Evolutionary conservation across 2,329 filamentous ascomycete species (phyloP).

Genomic region (Ceratocystis albifundus): DNA sequence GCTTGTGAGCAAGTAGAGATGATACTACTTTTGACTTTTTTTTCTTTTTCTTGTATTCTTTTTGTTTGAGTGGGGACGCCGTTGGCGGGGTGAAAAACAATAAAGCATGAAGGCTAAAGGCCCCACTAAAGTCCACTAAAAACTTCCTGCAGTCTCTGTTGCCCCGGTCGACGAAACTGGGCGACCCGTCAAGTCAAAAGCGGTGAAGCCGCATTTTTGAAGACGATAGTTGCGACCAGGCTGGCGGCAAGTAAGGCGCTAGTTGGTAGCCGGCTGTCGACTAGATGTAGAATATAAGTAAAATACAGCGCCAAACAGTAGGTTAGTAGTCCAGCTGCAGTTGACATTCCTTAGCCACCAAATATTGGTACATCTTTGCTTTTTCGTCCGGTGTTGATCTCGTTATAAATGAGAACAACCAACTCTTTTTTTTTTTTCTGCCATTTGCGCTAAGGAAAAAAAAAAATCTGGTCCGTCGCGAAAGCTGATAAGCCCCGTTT

Average conservation of each 20-base stretch:
- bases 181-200: neutral
- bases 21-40: neutral
- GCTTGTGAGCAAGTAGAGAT: neutral
- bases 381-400: too few relatives aligned
- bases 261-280: neutral
- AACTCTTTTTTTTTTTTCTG: constrained; percentile 12
- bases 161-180: constrained; percentile 12
- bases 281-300: neutral
- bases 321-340: neutral
- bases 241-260: neutral
- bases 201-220: constrained; percentile 8
- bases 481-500: constrained; percentile 13
- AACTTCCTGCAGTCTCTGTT: neutral
- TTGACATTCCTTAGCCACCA: too few relatives aligned
- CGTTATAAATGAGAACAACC: too few relatives aligned
- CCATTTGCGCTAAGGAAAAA: constrained; percentile 1
- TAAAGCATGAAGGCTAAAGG: neutral
- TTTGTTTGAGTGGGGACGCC: neutral
- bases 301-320: neutral
- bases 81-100: neutral
- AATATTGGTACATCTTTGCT: too few relatives aligned
- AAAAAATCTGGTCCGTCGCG: constrained; percentile 6
- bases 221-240: neutral
- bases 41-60: neutral
- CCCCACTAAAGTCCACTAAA: neutral